phyloP scores from a whole-genome alignment of 805 yeast genomes.

The Cyberlindnera mississippiensis region DNA sequence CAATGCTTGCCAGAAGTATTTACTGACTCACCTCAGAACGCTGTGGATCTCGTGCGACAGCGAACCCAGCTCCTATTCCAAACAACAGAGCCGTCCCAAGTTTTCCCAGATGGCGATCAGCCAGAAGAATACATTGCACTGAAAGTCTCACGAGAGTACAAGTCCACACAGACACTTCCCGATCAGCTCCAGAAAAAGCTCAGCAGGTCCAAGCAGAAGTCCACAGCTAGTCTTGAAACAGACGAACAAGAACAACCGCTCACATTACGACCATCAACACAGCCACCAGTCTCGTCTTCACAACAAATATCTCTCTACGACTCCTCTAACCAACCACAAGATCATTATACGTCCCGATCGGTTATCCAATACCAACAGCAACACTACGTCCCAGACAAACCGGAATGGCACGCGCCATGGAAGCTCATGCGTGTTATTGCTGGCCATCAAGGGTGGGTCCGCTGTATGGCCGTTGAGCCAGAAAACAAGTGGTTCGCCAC shows the following conservation, averaged over 20 bases:
- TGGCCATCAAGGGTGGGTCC: constrained; percentile 93
- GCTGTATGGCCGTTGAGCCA: constrained; percentile 79
- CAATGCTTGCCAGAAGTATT: background rate
- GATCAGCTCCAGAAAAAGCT: constrained; percentile 26
- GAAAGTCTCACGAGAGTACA: constrained; percentile 31
- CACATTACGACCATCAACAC: constrained; percentile 4
- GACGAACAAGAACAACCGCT: constrained; percentile 6
- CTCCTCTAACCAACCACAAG: constrained; percentile 1
- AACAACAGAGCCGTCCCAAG: constrained; percentile 1
- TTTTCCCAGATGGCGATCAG: constrained; percentile 11
- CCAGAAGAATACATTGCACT: constrained; percentile 28
- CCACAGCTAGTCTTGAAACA: background rate
- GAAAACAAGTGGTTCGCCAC: constrained; percentile 88
- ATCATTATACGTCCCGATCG: constrained; percentile 13
- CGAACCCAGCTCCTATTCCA: constrained; percentile 14
- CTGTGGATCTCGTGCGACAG: constrained; percentile 13
- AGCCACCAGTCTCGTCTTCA: background rate
- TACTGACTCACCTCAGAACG: constrained; percentile 5
- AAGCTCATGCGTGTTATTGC: constrained; percentile 65
- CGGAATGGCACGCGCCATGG: constrained; percentile 63
- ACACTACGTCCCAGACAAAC: constrained; percentile 20
- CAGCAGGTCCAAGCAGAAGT: constrained; percentile 14
- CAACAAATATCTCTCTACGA: constrained; percentile 7
- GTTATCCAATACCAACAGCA: constrained; percentile 15
- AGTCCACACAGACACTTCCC: constrained; percentile 27